Evolutionary conservation across 441 rosid species (phyloP), one percentile per base, ranked within the genome.

Genomic region (Cnidoscolus chayamansa): DNA sequence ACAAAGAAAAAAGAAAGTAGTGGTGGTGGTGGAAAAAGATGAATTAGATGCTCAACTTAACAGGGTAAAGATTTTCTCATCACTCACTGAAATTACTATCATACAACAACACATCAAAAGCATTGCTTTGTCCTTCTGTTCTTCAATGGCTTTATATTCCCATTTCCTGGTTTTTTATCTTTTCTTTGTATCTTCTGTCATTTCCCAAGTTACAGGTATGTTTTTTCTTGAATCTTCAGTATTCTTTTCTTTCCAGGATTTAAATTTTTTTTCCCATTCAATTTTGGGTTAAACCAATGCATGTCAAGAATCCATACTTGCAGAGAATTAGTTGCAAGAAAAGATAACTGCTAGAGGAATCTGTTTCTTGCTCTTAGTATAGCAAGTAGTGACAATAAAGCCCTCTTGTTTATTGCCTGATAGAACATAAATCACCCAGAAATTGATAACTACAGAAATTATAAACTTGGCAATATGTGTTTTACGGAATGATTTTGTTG

Each of bases 151-250:
- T 82, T 76, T 83, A 53, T 73, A 66, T 80, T 72, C 74, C 73
- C 81, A 43, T 76, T 76, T 80, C 48, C 76, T 86, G 62, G 51
- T 78, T 72, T 58, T 86, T 55, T 78, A 19, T 75, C 69, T 84
- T 3, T 75, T 84, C 80, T 65, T 79, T 58, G 8, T 83, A 32
- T 79, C 94, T 66, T 79, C 76, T 79, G 82, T 74, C 75, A 53
- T 74, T 25, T 86, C 86, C 70, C 99, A 94, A 85, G 86, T 88
- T 59, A 60, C 92, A 89, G 98, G 98, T 92, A 83, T 67, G 82
- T 76, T 69, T 40, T 72, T 12, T 73, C 53, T 45, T 74, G 40
- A 74, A 47, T 59, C 82, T 81, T 61, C 59, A 57, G 45, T 0
- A 56, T 71, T 67, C 1, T 63, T 4, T 62, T 66, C 13, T 8